Percentiles rank a stretch among this genome's conserved stretches.
These are phyloP conservation scores for Phytophthora ohioensis DNA, from an alignment of 352 stramenopile genomes.

Conservation along the genomic window DNA sequence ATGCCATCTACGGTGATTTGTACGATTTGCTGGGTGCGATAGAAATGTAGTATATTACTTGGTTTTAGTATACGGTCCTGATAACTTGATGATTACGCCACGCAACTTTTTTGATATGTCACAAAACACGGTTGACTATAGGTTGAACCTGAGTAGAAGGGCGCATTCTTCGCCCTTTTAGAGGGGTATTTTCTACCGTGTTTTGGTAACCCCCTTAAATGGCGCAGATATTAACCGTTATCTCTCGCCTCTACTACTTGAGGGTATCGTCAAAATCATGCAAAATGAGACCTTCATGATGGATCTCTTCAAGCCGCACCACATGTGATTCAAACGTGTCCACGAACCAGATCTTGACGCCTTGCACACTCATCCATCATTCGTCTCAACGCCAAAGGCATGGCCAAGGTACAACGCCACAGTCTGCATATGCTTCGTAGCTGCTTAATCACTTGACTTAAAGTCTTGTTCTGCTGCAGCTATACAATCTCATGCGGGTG, in stretches of 20 bases:
- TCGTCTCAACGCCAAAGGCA: slow-evolving; percentile 93
- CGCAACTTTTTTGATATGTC: too few relatives aligned
- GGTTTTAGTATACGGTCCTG: too few relatives aligned
- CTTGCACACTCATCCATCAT: slow-evolving; percentile 96
- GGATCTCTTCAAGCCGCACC: slow-evolving; percentile 93
- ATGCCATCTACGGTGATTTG: too few relatives aligned
- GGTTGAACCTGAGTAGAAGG: too few relatives aligned
- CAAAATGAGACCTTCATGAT: slow-evolving; percentile 92
- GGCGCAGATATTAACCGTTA: not conserved
- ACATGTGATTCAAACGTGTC: slow-evolving; percentile 90
- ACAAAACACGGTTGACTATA: too few relatives aligned
- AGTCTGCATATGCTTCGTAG: too few relatives aligned
- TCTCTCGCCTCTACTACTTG: slow-evolving; percentile 64
- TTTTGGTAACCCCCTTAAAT: too few relatives aligned
- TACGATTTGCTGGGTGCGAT: too few relatives aligned
- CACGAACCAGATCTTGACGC: slow-evolving; percentile 93
- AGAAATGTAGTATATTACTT: too few relatives aligned
- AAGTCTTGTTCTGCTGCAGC: slow-evolving; percentile 35
- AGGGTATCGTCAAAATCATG: slow-evolving; percentile 94
- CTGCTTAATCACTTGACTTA: not conserved
- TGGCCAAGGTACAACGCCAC: slow-evolving; percentile 83
- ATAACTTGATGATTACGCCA: too few relatives aligned
- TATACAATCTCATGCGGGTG: slow-evolving; percentile 96
- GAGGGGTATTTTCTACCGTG: too few relatives aligned
- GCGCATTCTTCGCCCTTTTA: too few relatives aligned